Evolutionary conservation across 2,329 filamentous ascomycete species (phyloP), one percentile per base, ranked within the genome.

Genomic region (Arthrinium puccinioides): DNA sequence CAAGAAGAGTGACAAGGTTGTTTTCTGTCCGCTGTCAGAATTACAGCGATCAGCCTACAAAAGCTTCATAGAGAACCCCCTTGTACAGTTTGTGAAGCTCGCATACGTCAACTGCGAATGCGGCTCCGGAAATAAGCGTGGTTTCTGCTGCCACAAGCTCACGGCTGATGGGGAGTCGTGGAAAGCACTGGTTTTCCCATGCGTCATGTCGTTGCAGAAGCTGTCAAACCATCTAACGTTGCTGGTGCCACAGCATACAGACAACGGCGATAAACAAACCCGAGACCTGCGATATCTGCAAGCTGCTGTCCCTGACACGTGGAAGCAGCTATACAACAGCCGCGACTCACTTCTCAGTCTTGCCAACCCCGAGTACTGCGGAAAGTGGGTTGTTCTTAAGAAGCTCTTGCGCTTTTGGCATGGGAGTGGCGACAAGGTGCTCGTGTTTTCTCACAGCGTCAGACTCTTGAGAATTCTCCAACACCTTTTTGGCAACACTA

Each of bases 391-490:
- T 54, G 79, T 98, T 1, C 60, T 98, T 21, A 86, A 82, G 57
- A 89, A 87, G 50, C 67, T 98, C 4, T 72, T 98, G 6, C 82
- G 80, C 38, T 90, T 92, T 59, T 98, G 92, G 92, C 78, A 95
- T 54, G 70, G 75, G 11, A 88, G 84, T 52, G 87, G 87, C 11
- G 88, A 96, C 62, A 98, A 97, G 60, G 92, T 96, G 1, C 73
- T 98, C 0, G 83, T 98, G 3, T 98, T 98, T 58, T 94, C 87
- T 0, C 89, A 97, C 53, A 94, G 84, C 42, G 88, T 97, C 5
- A 78, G 85, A 3, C 67, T 98, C 3, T 64, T 98, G 18, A 81
- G 79, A 30, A 92, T 97, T 56, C 67, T 98, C 5, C 80, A 87
- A 48, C 80, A 86, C 50, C 70, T 98, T 0, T 94, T 98, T 59